A percentile compares a stretch with the other conserved stretches of the same genome.
Evolutionary conservation across 805 yeast species (phyloP).

Genomic region (Hanseniaspora opuntiae): DNA sequence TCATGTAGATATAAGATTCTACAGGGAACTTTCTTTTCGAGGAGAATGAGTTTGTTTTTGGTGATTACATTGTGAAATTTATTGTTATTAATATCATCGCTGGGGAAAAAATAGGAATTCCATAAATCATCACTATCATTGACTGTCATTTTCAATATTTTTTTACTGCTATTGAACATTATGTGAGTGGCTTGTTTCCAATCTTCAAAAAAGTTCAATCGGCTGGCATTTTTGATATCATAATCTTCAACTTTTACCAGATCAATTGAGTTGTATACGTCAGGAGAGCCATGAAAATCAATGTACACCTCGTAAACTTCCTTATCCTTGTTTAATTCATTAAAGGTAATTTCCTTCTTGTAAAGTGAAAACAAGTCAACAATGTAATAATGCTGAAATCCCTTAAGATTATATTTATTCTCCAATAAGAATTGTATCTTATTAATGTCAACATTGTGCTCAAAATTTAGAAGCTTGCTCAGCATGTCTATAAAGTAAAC

Average conservation of each 20-base stretch:
- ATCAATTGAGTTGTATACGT: not conserved
- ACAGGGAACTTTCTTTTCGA: conserved; percentile 12
- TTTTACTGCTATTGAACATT: conserved; percentile 61
- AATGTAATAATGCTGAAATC: not conserved
- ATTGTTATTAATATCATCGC: conserved; percentile 16
- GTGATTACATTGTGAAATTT: conserved; percentile 17
- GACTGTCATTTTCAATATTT: conserved; percentile 64
- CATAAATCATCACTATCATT: conserved; percentile 47
- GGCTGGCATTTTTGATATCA: not conserved
- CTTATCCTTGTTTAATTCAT: not conserved
- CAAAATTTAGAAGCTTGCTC: not conserved
- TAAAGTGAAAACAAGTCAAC: not conserved
- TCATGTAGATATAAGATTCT: conserved; percentile 9
- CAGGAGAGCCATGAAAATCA: not conserved
- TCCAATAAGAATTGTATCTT: not conserved
- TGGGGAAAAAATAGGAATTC: conserved; percentile 31
- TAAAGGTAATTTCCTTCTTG: not conserved
- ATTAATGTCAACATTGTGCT: not conserved
- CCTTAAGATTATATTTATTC: not conserved
- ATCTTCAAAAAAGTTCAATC: conserved; percentile 18
- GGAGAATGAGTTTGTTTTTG: conserved; percentile 13
- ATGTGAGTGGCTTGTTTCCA: conserved; percentile 72
- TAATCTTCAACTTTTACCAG: not conserved
- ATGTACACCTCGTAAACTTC: not conserved
- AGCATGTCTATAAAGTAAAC: conserved; percentile 6